Evolutionary conservation across 225 moss, liverwort and hornwort species (phyloP), one percentile per base, ranked within the genome.

Genomic region (Thuidium tamariscinum): DNA sequence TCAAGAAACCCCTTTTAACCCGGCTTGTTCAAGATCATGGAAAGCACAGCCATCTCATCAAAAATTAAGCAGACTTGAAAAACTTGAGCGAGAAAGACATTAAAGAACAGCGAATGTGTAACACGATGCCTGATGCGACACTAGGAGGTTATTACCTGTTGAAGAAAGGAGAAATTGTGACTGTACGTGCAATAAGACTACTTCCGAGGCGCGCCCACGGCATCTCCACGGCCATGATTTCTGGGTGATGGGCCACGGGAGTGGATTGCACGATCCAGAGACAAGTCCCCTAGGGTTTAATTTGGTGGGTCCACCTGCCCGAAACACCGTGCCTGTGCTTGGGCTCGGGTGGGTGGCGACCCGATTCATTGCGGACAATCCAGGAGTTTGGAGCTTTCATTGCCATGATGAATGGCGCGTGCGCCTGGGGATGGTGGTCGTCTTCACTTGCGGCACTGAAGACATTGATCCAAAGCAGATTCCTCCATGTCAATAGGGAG

Each of bases 161-260:
- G 70, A 16, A 84, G 32, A n/a, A n/a, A 4, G 79, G 83, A 44
- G 83, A 92, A 8, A 77, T 92, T 10, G 94, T 94, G 25, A 91
- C 90, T 4, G 32, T 93, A 83, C 55, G 42, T 32, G 84, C 66
- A 60, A 60, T 9, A 3, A 7, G 1, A 23, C 2, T 2, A 42
- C 0, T 34, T 88, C 87, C 2, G 92, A 94, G 76, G 80, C 65
- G 3, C 93, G 88, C 26, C 93, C 91, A 0, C 89, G 84, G 82
- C 93, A 93, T 74, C 71, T 91, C 3, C 91, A 92, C 2, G 92
- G 92, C 12, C 88, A 91, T 26, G 92, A 93, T 21, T 88, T 94
- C 30, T 94, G 89, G 89, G 89, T 91, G 7, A 4, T 93, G 23
- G 94, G 90, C 34, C 75, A 81, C 8, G 90, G 90, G 0, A 29